Conservation (phyloP, 192 early-diverging fungal genomes). For the Allomyces macrogynus region DNA sequence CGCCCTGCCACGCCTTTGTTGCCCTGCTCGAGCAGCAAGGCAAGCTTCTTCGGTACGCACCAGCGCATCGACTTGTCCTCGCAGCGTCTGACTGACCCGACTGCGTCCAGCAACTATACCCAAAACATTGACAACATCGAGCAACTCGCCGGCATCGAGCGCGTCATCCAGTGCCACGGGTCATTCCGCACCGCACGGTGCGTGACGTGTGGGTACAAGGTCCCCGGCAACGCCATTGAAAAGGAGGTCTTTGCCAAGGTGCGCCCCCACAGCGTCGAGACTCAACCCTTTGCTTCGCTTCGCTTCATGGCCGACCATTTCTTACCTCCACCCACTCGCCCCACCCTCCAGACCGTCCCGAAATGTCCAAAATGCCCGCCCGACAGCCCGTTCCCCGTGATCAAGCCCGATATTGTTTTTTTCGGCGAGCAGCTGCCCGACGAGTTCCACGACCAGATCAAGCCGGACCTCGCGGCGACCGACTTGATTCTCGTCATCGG, state of each 20-base stretch:
- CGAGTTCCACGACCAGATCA: conserved; percentile 52
- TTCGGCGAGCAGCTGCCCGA: conserved; percentile 84
- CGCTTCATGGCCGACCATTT: background rate
- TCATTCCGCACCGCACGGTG: conserved; percentile 92
- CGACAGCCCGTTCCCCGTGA: conserved; percentile 11
- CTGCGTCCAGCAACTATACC: conserved; percentile 50
- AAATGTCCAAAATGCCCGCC: conserved; percentile 49
- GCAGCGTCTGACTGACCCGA: too few species aligned
- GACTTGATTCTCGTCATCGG: conserved; percentile 92
- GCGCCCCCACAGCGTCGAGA: background rate
- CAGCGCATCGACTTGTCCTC: too few species aligned
- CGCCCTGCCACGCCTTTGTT: conserved; percentile 69
- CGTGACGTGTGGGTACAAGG: conserved; percentile 56
- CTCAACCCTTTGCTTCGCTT: too few species aligned
- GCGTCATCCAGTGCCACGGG: conserved; percentile 72
- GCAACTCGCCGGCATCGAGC: conserved; percentile 58
- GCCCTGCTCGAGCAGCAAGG: conserved; percentile 67
- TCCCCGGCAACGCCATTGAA: conserved; percentile 59
- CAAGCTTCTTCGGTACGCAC: conserved; percentile 41
- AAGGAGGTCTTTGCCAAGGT: conserved; percentile 47
- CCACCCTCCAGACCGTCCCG: conserved; percentile 30
- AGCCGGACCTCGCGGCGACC: conserved; percentile 47
- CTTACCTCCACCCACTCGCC: background rate
- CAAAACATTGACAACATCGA: conserved; percentile 94
- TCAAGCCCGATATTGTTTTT: conserved; percentile 96